Evolutionary conservation across 2,329 filamentous ascomycete species (phyloP), one percentile per base, ranked within the genome.

Genomic region (Colletotrichum shisoi): DNA sequence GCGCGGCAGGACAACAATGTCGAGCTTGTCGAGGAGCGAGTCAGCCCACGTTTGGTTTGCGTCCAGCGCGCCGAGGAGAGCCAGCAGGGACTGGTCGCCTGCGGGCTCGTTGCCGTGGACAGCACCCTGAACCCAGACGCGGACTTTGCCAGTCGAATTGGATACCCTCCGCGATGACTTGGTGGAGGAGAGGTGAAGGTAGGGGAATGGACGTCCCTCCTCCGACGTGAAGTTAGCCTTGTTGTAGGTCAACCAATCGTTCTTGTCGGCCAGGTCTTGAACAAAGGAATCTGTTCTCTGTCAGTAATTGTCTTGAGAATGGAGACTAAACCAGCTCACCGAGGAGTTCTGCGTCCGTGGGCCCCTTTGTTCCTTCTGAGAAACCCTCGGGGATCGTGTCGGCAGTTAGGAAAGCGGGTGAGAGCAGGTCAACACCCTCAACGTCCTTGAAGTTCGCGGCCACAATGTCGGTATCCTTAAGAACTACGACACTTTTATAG

Each of bases 41-140:
- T 68, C 44, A 0, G 76, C 72, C 76, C 76, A 77, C 4, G 72
- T 70, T 0, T 71, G 62, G 4, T 77, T 69, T 21, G 69, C 72
- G 8, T 76, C 71, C 9, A 77, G 71, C 8, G 76, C 74, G 1
- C 74, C 76, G 1, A 77, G 71, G 1, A 77, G 70, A 0, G 76
- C 75, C 4, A 76, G 59, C 2, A 76, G 63, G 0, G 76, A 72
- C 27, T 77, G 71, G n/a, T 77, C 76, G 4, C 74, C 75, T 0
- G 72, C 76, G 0, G 76, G 76, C 45, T 77, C 75, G 3, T 77
- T 77, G 27, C 76, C 75, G 15, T 77, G 75, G 0, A 76, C 75
- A 3, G 71, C 73, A 4, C 71, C 76, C 45, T 77, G 74, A 0
- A 77, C 34, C 70, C 73, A 77, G 8, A 77, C 71, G 7, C 75